Percentiles rank a stretch among this genome's conserved stretches.
phyloP scores from a whole-genome alignment of 1,284 basidiomycete species.

The Austroboletus niveus region DNA sequence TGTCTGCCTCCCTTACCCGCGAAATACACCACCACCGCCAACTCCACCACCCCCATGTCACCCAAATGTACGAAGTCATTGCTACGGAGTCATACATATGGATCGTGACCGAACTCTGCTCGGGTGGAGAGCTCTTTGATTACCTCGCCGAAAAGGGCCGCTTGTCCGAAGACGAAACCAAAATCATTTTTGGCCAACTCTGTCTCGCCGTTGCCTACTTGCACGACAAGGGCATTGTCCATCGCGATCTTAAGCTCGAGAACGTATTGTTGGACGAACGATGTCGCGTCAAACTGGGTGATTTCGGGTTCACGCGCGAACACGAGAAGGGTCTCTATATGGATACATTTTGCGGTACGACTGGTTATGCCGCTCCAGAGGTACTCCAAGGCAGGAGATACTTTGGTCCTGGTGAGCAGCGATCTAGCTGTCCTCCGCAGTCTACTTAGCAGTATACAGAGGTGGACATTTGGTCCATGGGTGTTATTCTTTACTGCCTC shows the following conservation, averaged over 20 bases:
- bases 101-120: conserved; percentile 97
- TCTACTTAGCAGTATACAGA: conserved; percentile 46
- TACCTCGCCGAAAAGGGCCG: conserved; percentile 95
- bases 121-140: conserved; percentile 95
- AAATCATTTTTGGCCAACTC: conserved; percentile 89
- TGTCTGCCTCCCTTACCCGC: conserved; percentile 87
- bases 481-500: conserved; percentile 93
- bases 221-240: conserved; percentile 88
- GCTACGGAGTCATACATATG: conserved; percentile 94
- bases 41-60: conserved; percentile 92
- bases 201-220: conserved; percentile 93
- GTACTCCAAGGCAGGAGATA: conserved; percentile 92
- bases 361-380: conserved; percentile 93
- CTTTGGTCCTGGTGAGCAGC: conserved; percentile 73
- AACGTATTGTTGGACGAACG: conserved; percentile 91
- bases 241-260: conserved; percentile 95
- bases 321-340: conserved; percentile 82
- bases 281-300: conserved; percentile 87
- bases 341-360: conserved; percentile 97
- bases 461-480: conserved; percentile 97
- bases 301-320: conserved; percentile 96
- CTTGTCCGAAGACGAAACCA: conserved; percentile 79
- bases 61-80: conserved; percentile 96
- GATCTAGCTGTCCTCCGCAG: not conserved
- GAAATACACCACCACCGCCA: conserved; percentile 99